Evolutionary conservation across 192 early-diverging fungal genomes (phyloP).

Genomic region (Mortierella hygrophila): DNA sequence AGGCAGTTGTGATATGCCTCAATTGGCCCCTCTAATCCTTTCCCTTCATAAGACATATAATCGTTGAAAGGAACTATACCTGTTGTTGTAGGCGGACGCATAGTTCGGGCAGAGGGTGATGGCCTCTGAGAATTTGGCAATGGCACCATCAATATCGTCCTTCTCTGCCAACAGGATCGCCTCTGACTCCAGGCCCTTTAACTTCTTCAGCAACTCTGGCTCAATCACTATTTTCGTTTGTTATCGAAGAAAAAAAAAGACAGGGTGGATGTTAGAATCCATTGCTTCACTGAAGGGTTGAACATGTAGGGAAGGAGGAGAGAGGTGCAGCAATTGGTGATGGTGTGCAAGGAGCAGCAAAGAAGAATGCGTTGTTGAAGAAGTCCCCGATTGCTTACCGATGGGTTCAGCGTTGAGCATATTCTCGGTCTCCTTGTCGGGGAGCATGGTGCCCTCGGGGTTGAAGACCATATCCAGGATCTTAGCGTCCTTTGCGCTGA

Average conservation of each 20-base stretch:
- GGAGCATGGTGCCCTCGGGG: slow-evolving; percentile 55
- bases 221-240: slow-evolving; percentile 36
- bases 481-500: slow-evolving; percentile 51
- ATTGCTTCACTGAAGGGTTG: not conserved
- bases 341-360: not conserved
- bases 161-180: slow-evolving; percentile 59
- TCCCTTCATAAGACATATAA: too few relatives aligned
- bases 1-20: too few relatives aligned
- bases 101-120: slow-evolving; percentile 59
- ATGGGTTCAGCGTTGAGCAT: slow-evolving; percentile 39
- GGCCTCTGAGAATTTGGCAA: slow-evolving; percentile 56
- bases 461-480: slow-evolving; percentile 58
- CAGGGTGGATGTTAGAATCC: not conserved
- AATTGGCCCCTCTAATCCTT: too few relatives aligned
- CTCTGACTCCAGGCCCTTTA: slow-evolving; percentile 57
- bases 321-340: not conserved
- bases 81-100: slow-evolving; percentile 65
- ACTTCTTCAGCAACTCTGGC: slow-evolving; percentile 36
- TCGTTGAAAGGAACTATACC: slow-evolving; percentile 27
- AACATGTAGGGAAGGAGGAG: not conserved
- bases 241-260: slow-evolving; percentile 4
- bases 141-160: slow-evolving; percentile 56
- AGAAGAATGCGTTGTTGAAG: not conserved
- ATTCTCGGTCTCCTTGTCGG: slow-evolving; percentile 47
- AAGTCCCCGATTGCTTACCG: not conserved